Conservation (phyloP, 805 yeast genomes). For the Lachancea meyersii region DNA sequence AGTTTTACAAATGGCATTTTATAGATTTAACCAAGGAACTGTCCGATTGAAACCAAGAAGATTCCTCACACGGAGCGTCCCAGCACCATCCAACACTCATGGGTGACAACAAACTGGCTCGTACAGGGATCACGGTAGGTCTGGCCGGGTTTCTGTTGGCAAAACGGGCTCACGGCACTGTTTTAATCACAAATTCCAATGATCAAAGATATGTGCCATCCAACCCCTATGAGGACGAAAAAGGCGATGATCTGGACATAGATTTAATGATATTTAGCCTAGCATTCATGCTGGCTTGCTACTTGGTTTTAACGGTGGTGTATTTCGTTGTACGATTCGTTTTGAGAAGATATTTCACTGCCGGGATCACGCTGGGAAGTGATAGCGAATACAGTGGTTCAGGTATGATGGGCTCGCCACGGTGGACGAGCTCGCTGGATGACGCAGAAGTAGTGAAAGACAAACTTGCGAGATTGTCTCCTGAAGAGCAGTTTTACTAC, state of each 20-base stretch:
- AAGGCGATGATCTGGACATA: constrained; percentile 21
- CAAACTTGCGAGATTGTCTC: constrained; percentile 54
- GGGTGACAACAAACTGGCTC: neutral
- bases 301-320: constrained; percentile 10
- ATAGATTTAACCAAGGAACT: no score
- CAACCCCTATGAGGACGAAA: constrained; percentile 5
- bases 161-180: neutral
- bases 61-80: neutral
- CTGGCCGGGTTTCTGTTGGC: neutral
- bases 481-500: constrained; percentile 36
- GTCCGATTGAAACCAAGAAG: no score
- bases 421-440: constrained; percentile 53
- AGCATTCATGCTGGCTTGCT: constrained; percentile 16
- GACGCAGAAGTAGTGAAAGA: constrained; percentile 56
- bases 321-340: constrained; percentile 13
- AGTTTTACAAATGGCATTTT: neutral
- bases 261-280: constrained; percentile 24
- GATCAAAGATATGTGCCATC: constrained; percentile 4
- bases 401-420: constrained; percentile 10
- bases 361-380: constrained; percentile 10
- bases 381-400: constrained; percentile 1
- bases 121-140: neutral
- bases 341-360: constrained; percentile 9
- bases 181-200: neutral
- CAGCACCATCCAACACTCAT: neutral